Conservation (phyloP, 495 filamentous ascomycete species). For the Neurospora cerealis region DNA sequence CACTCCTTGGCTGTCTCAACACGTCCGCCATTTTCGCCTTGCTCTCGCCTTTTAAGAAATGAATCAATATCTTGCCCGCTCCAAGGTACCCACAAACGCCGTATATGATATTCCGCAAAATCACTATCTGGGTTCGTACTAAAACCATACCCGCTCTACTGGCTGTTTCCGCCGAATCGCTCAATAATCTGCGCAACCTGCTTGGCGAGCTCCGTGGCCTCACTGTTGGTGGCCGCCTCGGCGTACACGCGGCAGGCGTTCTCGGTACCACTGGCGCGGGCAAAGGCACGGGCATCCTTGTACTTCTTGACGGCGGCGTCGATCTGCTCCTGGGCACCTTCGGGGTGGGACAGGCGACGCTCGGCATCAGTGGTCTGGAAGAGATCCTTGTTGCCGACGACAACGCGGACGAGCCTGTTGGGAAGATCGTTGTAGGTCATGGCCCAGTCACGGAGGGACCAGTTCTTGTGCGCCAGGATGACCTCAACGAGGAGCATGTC, state of each 20-base stretch:
- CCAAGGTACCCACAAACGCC: neutral
- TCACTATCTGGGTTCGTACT: neutral
- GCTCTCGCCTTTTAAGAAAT: neutral
- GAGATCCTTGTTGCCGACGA: slow-evolving; percentile 74
- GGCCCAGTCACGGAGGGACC: slow-evolving; percentile 85
- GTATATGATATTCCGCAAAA: neutral
- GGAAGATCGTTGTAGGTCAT: slow-evolving; percentile 91
- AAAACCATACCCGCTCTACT: slow-evolving; percentile 1
- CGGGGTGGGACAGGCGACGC: slow-evolving; percentile 69
- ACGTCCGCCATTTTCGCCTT: neutral
- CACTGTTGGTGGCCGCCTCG: slow-evolving; percentile 78
- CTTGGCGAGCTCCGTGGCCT: slow-evolving; percentile 78
- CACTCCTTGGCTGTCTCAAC: neutral
- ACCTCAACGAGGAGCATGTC: slow-evolving; percentile 95
- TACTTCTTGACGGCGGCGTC: slow-evolving; percentile 82
- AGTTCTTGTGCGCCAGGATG: slow-evolving; percentile 89
- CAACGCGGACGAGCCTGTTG: slow-evolving; percentile 85
- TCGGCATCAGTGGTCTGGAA: slow-evolving; percentile 91
- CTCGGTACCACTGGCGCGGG: slow-evolving; percentile 87
- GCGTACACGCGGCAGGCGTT: slow-evolving; percentile 95
- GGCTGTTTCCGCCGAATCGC: slow-evolving; percentile 14
- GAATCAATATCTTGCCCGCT: neutral
- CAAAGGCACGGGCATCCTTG: slow-evolving; percentile 82
- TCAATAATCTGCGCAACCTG: slow-evolving; percentile 68
- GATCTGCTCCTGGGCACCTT: slow-evolving; percentile 71